These are phyloP conservation scores for Ceratocystis lukuohia DNA, from an alignment of 2,329 filamentous ascomycete genomes.

Conservation along the genomic window DNA sequence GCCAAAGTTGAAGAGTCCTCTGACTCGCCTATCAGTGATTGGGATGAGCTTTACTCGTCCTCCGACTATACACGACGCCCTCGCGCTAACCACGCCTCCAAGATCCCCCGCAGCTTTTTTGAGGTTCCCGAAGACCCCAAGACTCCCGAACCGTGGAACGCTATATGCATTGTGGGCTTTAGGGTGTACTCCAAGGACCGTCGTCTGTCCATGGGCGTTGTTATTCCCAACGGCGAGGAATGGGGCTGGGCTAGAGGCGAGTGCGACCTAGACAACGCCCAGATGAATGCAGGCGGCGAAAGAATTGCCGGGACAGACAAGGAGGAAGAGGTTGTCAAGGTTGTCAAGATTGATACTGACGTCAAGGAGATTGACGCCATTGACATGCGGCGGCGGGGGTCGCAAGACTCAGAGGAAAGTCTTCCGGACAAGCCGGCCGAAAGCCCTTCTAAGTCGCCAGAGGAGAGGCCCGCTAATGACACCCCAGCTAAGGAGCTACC, in stretches of 20 bases:
- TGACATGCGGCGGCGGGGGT: conserved; percentile 29
- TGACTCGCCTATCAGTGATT: conserved; percentile 46
- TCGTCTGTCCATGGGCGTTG: conserved; percentile 39
- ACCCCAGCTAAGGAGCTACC: background rate
- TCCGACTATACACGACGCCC: conserved; percentile 45
- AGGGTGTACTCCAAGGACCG: conserved; percentile 48
- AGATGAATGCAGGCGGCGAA: conserved; percentile 39
- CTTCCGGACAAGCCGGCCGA: background rate
- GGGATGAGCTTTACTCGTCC: conserved; percentile 44
- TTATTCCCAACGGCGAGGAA: conserved; percentile 43
- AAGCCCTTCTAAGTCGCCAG: background rate
- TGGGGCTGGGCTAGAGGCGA: conserved; percentile 45
- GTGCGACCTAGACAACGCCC: conserved; percentile 43
- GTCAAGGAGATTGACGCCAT: conserved; percentile 15
- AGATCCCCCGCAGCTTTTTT: conserved; percentile 27
- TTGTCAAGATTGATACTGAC: background rate
- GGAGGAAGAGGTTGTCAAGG: conserved; percentile 15
- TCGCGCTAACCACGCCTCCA: conserved; percentile 28
- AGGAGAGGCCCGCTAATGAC: too few species aligned
- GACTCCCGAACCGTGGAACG: conserved; percentile 46
- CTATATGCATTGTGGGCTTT: conserved; percentile 46
- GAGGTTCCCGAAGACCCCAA: conserved; percentile 46
- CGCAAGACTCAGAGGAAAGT: conserved; percentile 26
- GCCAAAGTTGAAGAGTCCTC: conserved; percentile 36
- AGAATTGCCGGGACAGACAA: conserved; percentile 1